Percentiles rank a stretch among this genome's conserved stretches.
Conservation (phyloP, 164 flowering plant species). For the Annona cherimola region DNA sequence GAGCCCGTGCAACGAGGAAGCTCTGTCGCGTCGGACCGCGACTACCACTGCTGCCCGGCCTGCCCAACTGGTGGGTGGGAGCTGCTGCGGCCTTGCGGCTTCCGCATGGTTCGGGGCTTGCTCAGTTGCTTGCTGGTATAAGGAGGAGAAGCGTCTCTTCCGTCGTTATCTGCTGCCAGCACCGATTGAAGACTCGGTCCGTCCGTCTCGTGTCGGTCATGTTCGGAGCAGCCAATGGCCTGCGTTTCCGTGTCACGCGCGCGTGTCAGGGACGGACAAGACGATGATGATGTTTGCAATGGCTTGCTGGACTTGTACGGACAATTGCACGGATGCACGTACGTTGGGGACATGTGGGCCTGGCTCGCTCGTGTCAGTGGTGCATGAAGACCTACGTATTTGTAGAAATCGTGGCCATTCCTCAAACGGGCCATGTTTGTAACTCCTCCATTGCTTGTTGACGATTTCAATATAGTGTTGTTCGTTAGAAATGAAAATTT, state of each 20-base stretch:
- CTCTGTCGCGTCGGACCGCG: constrained; percentile 10
- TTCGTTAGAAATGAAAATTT: no score
- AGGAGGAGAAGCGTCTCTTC: neutral
- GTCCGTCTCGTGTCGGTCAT: neutral
- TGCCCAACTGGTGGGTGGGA: neutral
- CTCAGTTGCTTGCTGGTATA: neutral
- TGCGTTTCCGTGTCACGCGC: constrained; percentile 61
- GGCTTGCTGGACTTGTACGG: no score
- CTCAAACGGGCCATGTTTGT: no score
- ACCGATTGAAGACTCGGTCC: constrained; percentile 1
- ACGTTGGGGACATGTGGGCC: no score
- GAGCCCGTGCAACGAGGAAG: neutral
- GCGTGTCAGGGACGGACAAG: constrained; percentile 26
- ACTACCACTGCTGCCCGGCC: neutral
- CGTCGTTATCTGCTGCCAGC: constrained; percentile 24
- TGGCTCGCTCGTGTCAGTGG: no score
- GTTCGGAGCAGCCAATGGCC: constrained; percentile 4
- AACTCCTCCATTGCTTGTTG: no score
- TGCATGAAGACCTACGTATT: no score
- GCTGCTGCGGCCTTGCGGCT: neutral
- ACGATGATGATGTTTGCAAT: no score
- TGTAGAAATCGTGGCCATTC: no score
- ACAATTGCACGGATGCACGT: no score
- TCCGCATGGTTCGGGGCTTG: no score
- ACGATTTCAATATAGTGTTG: no score